phyloP scores from a whole-genome alignment of 2,329 filamentous ascomycete genomes.

The Venturia nashicola region DNA sequence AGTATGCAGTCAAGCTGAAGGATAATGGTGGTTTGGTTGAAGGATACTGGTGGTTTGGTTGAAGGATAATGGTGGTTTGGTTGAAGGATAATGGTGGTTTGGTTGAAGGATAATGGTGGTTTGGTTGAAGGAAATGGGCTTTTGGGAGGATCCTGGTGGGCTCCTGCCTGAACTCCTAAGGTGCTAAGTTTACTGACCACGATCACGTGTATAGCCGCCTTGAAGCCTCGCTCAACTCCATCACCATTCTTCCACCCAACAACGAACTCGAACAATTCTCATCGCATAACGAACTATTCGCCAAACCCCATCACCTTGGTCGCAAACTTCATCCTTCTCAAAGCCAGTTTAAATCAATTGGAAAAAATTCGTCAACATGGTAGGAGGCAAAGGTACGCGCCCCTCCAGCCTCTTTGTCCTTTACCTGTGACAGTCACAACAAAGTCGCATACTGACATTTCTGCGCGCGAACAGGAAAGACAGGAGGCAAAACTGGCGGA shows the following conservation, averaged over 20 bases:
- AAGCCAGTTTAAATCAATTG: constrained; percentile 1
- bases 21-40: too few species aligned
- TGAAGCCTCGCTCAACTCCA: background rate
- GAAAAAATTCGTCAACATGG: constrained; percentile 34
- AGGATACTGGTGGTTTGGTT: too few species aligned
- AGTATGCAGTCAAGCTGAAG: background rate
- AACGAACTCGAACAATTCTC: background rate
- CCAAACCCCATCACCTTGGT: background rate
- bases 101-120: too few species aligned
- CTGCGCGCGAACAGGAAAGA: constrained; percentile 31
- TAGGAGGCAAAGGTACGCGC: constrained; percentile 88
- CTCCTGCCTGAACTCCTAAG: background rate
- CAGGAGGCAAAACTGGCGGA: constrained; percentile 79
- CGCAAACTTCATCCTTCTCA: constrained; percentile 3
- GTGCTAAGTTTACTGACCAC: background rate
- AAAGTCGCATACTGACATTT: constrained; percentile 18
- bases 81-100: too few species aligned
- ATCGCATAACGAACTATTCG: background rate
- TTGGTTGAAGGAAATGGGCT: too few species aligned
- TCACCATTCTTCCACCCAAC: background rate
- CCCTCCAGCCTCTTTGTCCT: constrained; percentile 12
- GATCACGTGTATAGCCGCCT: background rate
- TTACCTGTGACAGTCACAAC: background rate
- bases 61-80: too few species aligned
- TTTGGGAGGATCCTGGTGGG: background rate